Evolutionary conservation across 2,329 filamentous ascomycete genomes (phyloP).

Genomic region (Fusarium sp.): DNA sequence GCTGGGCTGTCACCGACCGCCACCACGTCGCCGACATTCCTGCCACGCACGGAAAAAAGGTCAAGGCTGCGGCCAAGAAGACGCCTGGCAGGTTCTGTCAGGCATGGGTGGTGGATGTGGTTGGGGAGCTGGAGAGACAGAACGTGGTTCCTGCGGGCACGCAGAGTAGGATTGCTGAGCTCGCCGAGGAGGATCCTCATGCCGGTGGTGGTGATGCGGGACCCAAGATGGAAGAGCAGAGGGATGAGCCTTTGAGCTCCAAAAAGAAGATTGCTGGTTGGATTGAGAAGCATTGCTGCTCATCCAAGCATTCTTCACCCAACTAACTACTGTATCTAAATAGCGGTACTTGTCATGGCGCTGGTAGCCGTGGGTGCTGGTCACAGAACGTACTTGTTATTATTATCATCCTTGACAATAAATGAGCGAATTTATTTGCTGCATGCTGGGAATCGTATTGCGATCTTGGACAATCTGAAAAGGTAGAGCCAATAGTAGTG

Average conservation of each 20-base stretch:
- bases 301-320: background rate
- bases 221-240: background rate
- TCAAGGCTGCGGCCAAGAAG: background rate
- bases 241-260: background rate
- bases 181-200: background rate
- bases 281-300: conserved; percentile 1
- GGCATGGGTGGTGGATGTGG: conserved; percentile 7
- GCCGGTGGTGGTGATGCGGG: background rate
- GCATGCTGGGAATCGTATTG: too few relatives aligned
- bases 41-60: background rate
- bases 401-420: too few relatives aligned
- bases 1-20: background rate
- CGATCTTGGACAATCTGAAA: too few relatives aligned
- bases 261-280: background rate
- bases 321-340: too few relatives aligned
- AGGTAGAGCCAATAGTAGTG: too few relatives aligned
- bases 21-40: background rate
- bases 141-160: background rate
- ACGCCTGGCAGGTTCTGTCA: conserved; percentile 3
- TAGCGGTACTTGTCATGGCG: background rate
- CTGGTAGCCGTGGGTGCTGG: background rate
- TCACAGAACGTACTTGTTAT: background rate
- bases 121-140: conserved; percentile 12
- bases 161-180: background rate
- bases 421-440: too few relatives aligned